Conservation (phyloP, 148 eudicot species). For the Vaccinium macrocarpon region DNA sequence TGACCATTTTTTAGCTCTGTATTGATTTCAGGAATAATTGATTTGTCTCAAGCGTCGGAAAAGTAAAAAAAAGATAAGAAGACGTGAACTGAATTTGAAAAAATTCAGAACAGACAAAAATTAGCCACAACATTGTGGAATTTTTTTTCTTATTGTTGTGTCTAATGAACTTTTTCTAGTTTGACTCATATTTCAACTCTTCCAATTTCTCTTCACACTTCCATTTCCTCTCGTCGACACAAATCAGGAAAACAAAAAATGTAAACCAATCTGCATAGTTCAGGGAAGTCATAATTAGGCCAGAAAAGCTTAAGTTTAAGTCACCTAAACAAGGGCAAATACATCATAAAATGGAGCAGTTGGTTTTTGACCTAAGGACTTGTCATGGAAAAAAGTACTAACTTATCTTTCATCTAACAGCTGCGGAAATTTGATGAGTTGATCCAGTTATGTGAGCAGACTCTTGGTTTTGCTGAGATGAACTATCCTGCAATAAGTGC, state of each 20-base stretch:
- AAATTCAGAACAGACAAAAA: not conserved
- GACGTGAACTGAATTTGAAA: not conserved
- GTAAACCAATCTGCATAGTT: too few relatives aligned
- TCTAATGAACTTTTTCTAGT: not conserved
- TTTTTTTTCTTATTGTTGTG: not conserved
- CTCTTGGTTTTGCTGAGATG: constrained; percentile 54
- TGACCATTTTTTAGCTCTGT: not conserved
- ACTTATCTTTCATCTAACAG: constrained; percentile 38
- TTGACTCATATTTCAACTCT: not conserved
- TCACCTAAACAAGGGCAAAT: too few relatives aligned
- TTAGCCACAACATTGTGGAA: not conserved
- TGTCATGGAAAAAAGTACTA: not conserved
- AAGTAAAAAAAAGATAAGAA: not conserved
- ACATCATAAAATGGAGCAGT: not conserved
- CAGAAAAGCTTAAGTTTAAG: too few relatives aligned
- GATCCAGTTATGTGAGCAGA: constrained; percentile 68
- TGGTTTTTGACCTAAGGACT: constrained; percentile 1
- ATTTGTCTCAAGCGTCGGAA: not conserved
- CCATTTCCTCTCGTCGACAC: not conserved
- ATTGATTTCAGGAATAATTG: not conserved
- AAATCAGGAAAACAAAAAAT: too few relatives aligned
- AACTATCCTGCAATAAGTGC: constrained; percentile 32
- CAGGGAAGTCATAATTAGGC: too few relatives aligned
- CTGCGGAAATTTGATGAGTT: constrained; percentile 78
- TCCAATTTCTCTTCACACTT: not conserved